Percentiles rank a stretch among this genome's conserved stretches.
Conservation (phyloP, 495 filamentous ascomycete genomes). For the Cenococcum geophilum region DNA sequence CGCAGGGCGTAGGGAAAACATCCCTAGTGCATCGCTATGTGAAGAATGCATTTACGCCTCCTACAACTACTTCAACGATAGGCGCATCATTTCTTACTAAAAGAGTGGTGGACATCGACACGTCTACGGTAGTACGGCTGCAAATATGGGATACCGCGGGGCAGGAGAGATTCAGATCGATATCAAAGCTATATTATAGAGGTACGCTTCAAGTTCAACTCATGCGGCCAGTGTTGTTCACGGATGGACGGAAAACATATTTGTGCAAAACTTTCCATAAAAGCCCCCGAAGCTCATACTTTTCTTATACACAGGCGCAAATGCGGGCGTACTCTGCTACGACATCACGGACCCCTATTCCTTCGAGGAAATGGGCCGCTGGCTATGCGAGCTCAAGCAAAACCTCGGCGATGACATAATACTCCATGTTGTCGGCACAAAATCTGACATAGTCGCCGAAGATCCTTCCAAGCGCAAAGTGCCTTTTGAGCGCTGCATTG, state of each 20-base stretch:
- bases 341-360: slow-evolving; percentile 80
- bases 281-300: neutral
- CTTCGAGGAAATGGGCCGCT: slow-evolving; percentile 89
- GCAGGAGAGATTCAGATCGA: slow-evolving; percentile 89
- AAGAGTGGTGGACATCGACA: slow-evolving; percentile 76
- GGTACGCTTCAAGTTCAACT: slow-evolving; percentile 20
- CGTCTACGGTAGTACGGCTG: slow-evolving; percentile 70
- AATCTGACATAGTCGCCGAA: slow-evolving; percentile 79
- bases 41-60: slow-evolving; percentile 66
- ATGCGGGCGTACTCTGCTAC: slow-evolving; percentile 92
- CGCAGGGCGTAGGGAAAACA: slow-evolving; percentile 84
- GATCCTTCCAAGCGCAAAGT: slow-evolving; percentile 73
- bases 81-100: slow-evolving; percentile 94
- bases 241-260: neutral
- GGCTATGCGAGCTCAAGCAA: slow-evolving; percentile 72
- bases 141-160: slow-evolving; percentile 96
- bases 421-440: slow-evolving; percentile 95
- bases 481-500: slow-evolving; percentile 88
- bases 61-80: slow-evolving; percentile 70
- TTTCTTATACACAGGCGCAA: slow-evolving; percentile 59
- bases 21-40: slow-evolving; percentile 83
- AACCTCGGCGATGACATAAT: slow-evolving; percentile 69
- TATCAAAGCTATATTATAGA: slow-evolving; percentile 83
- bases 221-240: neutral
- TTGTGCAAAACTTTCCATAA: neutral